These are phyloP conservation scores for Clitoria ternatea DNA, from an alignment of 306 rosid species.

Conservation along the genomic window DNA sequence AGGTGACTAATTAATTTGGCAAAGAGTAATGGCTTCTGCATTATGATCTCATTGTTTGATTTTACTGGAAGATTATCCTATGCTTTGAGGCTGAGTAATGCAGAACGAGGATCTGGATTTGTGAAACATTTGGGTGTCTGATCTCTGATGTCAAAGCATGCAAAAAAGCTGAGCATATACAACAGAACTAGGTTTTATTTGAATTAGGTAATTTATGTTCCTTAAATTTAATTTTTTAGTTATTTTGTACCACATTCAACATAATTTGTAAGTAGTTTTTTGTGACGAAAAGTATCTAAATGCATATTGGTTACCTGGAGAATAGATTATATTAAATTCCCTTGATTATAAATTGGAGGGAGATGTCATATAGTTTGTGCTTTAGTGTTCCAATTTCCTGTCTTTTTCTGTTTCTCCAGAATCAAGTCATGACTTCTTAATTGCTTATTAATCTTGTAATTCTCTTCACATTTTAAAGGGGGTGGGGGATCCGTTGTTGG, in stretches of 20 bases:
- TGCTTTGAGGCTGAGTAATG: background rate
- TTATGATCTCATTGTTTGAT: background rate
- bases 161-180: background rate
- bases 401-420: background rate
- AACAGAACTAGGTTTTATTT: background rate
- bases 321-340: background rate
- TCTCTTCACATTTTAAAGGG: background rate
- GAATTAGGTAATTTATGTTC: constrained; percentile 2
- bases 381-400: background rate
- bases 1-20: background rate
- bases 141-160: background rate
- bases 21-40: background rate
- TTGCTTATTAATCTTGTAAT: background rate
- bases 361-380: background rate
- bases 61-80: background rate
- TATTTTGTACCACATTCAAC: background rate
- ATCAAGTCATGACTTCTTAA: background rate
- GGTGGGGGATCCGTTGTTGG: background rate
- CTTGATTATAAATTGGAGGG: background rate
- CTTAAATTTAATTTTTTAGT: background rate
- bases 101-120: constrained; percentile 5
- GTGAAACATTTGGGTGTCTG: background rate
- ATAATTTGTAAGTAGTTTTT: background rate
- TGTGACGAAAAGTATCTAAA: background rate
- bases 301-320: background rate